phyloP scores from a whole-genome alignment of 305 asterid species.

The Solanum hybrid region DNA sequence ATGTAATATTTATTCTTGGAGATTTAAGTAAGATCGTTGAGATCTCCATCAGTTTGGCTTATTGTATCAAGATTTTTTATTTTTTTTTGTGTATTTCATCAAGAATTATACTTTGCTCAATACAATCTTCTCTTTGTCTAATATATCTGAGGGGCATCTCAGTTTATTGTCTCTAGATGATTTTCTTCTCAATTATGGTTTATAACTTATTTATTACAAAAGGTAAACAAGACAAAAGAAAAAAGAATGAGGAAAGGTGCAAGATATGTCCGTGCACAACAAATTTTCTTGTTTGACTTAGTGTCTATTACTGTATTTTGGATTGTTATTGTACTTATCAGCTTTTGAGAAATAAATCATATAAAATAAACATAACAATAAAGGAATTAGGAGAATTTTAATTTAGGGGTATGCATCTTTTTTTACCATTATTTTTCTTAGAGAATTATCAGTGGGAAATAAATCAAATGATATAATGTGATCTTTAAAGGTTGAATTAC shows the following conservation, averaged over 20 bases:
- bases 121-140: neutral
- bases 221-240: neutral
- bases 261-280: neutral
- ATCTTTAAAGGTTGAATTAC: neutral
- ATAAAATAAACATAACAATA: neutral
- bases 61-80: neutral
- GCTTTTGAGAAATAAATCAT: neutral
- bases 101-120: neutral
- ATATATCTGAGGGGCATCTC: too few relatives aligned
- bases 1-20: neutral
- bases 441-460: neutral
- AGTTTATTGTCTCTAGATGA: too few relatives aligned
- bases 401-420: neutral
- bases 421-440: neutral
- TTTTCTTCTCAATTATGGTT: neutral
- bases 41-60: neutral
- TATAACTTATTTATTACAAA: neutral
- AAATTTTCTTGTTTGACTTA: neutral
- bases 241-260: neutral
- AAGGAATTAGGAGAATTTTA: neutral
- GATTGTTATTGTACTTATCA: neutral
- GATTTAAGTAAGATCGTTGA: neutral
- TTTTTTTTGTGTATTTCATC: neutral
- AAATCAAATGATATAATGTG: neutral
- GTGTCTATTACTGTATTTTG: neutral